Percentiles rank a stretch among this genome's conserved stretches.
phyloP scores from a whole-genome alignment of 257 asterid genomes.

The Eustoma russellianum region DNA sequence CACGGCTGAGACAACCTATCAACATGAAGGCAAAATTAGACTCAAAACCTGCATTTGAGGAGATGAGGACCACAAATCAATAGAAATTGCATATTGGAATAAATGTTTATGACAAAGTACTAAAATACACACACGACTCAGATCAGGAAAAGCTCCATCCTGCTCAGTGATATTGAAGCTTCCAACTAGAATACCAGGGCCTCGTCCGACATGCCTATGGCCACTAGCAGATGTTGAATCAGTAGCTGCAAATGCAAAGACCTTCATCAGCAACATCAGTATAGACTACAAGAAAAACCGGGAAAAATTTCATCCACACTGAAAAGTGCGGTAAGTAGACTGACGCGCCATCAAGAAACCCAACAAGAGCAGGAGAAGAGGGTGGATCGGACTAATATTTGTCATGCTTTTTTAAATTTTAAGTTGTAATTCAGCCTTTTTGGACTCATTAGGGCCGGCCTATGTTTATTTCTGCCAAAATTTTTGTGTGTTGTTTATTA shows the following conservation, averaged over 20 bases:
- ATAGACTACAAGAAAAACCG: background rate
- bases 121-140: constrained; percentile 53
- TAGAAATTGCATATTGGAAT: background rate
- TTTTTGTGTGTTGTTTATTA: too few species aligned
- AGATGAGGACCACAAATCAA: background rate
- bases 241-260: constrained; percentile 34
- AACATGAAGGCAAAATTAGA: constrained; percentile 8
- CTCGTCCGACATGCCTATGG: constrained; percentile 32
- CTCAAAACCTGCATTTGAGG: background rate
- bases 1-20: constrained; percentile 58
- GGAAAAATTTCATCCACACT: background rate
- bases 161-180: constrained; percentile 81
- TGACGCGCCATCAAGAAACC: too few species aligned
- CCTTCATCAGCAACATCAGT: constrained; percentile 11
- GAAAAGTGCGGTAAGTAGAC: background rate
- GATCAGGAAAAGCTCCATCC: constrained; percentile 70
- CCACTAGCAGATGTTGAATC: constrained; percentile 49
- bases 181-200: constrained; percentile 69
- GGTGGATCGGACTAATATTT: too few species aligned
- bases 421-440: too few species aligned
- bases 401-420: too few species aligned
- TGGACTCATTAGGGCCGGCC: too few species aligned
- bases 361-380: too few species aligned
- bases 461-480: too few species aligned
- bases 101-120: constrained; percentile 2